Conservation (phyloP, 768 basidiomycete genomes). For the Amanita jacksonii region DNA sequence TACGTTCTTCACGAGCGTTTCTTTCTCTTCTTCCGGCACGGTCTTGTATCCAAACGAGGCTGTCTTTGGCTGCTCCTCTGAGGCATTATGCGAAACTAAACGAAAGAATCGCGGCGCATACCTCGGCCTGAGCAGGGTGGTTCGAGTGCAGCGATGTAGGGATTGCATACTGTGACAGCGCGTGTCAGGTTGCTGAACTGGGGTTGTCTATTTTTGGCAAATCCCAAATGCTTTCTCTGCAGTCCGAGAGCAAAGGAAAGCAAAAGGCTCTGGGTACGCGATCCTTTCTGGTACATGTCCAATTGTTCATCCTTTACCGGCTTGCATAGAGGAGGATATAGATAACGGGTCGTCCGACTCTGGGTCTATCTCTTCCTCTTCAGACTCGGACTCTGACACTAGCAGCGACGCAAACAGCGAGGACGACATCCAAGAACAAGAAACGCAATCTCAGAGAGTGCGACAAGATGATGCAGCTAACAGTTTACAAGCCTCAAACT, state of each 20-base stretch:
- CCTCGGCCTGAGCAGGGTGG: neutral
- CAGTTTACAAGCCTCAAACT: conserved; percentile 21
- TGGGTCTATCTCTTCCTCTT: conserved; percentile 17
- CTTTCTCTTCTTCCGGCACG: conserved; percentile 81
- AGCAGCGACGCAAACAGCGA: conserved; percentile 32
- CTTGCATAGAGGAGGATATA: neutral
- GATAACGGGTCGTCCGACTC: neutral
- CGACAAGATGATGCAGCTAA: conserved; percentile 44
- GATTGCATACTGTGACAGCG: neutral
- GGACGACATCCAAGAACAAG: conserved; percentile 47
- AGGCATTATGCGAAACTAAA: neutral
- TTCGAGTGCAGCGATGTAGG: neutral
- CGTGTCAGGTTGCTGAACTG: neutral
- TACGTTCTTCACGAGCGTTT: conserved; percentile 82
- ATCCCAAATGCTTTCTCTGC: neutral
- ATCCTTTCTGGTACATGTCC: neutral
- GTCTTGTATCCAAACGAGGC: conserved; percentile 92
- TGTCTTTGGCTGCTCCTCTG: conserved; percentile 28
- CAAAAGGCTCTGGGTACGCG: neutral
- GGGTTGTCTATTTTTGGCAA: neutral
- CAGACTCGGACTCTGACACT: conserved; percentile 20
- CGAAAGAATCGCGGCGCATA: neutral
- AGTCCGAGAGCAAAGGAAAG: neutral
- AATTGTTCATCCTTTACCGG: neutral
- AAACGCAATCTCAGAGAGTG: conserved; percentile 53